Evolutionary conservation across 495 filamentous ascomycete genomes (phyloP), one percentile per base, ranked within the genome.

Genomic region (Penicillium daleae): DNA sequence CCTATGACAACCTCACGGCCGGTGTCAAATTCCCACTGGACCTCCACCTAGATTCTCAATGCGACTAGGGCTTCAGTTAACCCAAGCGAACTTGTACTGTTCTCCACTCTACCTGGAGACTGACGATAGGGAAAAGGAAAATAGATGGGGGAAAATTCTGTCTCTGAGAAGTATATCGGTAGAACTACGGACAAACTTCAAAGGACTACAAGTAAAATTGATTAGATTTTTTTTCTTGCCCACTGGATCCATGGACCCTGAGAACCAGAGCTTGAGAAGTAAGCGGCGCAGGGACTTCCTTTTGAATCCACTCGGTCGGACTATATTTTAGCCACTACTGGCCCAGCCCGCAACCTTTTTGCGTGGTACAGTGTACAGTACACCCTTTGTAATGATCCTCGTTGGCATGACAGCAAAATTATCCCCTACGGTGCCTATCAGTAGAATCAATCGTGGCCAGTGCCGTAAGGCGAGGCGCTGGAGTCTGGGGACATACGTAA

Each of bases 11-110:
- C 13, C 4, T 13, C 0, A 17, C 35, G 35, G 13, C 35, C 35
- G 4, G 15, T 39, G 3, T 39, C 6, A 12, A 39, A 50, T 50
- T 55, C 42, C 32, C 59, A 21, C n/a, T n/a, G 51, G 40, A 24
- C 62, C 56, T 62, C 48, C 24, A 42, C 27, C 44, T 55, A 32
- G 35, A 60, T 67, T 65, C 8, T 40, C 59, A 66, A 61, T 57
- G 6, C 24, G 52, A 71, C 58, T 73, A 73, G 68, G 65, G 70
- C 66, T 67, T 68, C 70, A 68, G 70, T 59, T 69, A 53, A 55
- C 44, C 52, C 59, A 72, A 71, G 68, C 68, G 68, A 68, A 62
- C 12, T 22, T 50, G 39, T 35, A 9, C 2, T 9, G 33, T 33
- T 21, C 40, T 58, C 66, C 63, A 61, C 39, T 46, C 24, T 13